Evolutionary conservation across 2,329 filamentous ascomycete genomes (phyloP).

Genomic region (Fusarium compactum): DNA sequence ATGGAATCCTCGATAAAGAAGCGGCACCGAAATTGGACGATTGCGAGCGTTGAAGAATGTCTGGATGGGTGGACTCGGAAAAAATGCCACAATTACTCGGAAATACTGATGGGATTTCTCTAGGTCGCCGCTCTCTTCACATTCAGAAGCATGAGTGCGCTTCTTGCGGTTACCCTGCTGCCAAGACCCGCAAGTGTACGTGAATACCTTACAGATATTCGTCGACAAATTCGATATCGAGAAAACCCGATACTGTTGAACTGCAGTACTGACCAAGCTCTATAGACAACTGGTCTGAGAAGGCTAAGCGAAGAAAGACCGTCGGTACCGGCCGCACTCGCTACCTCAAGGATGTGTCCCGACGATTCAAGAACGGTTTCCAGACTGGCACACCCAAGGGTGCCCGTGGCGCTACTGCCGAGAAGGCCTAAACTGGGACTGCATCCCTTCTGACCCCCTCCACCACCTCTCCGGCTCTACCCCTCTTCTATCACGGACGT

Average conservation of each 20-base stretch:
- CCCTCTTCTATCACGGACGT: conserved; percentile 29
- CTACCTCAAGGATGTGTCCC: conserved; percentile 91
- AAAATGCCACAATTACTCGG: conserved; percentile 7
- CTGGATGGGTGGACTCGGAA: conserved; percentile 16
- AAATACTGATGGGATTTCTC: conserved; percentile 45
- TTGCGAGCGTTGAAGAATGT: conserved; percentile 32
- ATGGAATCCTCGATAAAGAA: conserved; percentile 23
- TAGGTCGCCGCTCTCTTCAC: conserved; percentile 97
- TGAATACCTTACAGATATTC: conserved; percentile 49
- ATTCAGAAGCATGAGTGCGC: conserved; percentile 99
- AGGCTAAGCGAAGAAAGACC: conserved; percentile 99
- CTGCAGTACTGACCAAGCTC: conserved; percentile 35
- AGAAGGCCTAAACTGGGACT: conserved; percentile 51
- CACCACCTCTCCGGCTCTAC: conserved; percentile 29
- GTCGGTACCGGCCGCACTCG: conserved; percentile 96
- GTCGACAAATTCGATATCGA: conserved; percentile 25
- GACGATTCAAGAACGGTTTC: conserved; percentile 98
- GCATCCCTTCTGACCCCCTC: conserved; percentile 36
- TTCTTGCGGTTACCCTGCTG: conserved; percentile 94
- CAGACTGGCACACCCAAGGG: conserved; percentile 89
- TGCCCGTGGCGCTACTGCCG: conserved; percentile 72
- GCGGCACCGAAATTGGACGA: conserved; percentile 19
- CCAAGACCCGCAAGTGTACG: conserved; percentile 99
- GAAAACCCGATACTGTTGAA: conserved; percentile 1
- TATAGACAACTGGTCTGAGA: conserved; percentile 99